phyloP scores from a whole-genome alignment of 257 asterid species.

The Anisodus acutangulus region DNA sequence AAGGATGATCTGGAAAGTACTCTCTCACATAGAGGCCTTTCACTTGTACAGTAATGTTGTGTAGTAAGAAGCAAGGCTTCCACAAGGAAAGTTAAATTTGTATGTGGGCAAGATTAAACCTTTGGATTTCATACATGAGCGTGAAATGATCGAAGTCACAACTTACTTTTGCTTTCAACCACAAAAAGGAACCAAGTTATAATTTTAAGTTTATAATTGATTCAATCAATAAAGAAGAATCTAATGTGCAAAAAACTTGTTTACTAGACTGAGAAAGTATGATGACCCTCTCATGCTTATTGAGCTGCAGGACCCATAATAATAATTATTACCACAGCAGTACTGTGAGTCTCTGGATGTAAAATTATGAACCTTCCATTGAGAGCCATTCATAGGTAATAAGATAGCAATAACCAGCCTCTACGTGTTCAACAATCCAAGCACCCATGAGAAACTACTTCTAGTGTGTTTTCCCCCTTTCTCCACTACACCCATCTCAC shows the following conservation, averaged over 20 bases:
- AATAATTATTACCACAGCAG: background rate
- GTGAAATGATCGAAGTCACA: background rate
- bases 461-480: background rate
- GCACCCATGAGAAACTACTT: constrained; percentile 9
- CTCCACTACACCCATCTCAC: background rate
- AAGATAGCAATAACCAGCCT: background rate
- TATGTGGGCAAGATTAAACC: background rate
- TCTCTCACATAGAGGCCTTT: constrained; percentile 5
- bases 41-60: background rate
- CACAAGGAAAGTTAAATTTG: background rate
- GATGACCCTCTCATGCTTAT: background rate
- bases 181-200: background rate
- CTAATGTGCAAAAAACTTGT: background rate
- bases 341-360: background rate
- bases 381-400: background rate
- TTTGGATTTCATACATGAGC: background rate
- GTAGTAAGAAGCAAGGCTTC: constrained; percentile 6
- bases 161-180: background rate
- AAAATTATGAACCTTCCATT: background rate
- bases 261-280: background rate
- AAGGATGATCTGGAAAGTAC: background rate
- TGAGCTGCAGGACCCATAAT: background rate
- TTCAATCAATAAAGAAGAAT: constrained; percentile 22
- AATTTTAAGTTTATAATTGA: background rate
- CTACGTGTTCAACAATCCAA: constrained; percentile 10